Base-by-base conservation (phyloP, 306 rosid species). In the Lathyrus oleraceus region DNA sequence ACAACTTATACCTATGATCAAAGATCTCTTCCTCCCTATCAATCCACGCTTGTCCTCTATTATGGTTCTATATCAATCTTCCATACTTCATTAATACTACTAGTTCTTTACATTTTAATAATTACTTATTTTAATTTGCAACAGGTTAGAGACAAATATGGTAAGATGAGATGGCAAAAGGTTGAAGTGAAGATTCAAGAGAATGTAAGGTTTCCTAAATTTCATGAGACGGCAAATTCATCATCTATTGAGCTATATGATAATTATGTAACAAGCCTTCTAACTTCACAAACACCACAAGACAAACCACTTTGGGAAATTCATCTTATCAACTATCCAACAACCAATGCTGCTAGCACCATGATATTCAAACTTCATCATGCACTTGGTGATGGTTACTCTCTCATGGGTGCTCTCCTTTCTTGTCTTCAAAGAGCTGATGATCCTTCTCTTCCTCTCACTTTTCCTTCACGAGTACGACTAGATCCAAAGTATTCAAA, bases 341-440 rank as follows among this genome's bases (percentile, higher is more conserved):
- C 90, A 10, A 79, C 19, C 8, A 74, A 32, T 44, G 83, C 87
- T 57, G 76, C 71, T 43, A 86, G 89, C 2, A 78, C 72, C 12
- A 0, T 84, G 19, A 64, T 88, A 32, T 79, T 88, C 80, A 79
- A 78, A 70, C 70, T 86, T 65, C 91, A 85, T 36, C 95, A 86
- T 68, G 80, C 95, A 1, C 90, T 88, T 66, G 95, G 91, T 4
- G 91, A 88, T 79, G 93, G 88, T 15, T 85, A 77, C 73, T 76
- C 90, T 2, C 69, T 85, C 1, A 78, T 88, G 83, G 84, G 84
- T 28, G 80, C 85, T 67, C 88, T 89, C 72, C 78, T 89, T 47
- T 81, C 91, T 28, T 86, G 81, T 72, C 81, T 85, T 1, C 81
- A 67, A 13, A 81, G 89, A 67, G 87, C 87, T 7, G 84, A 81